These are phyloP conservation scores for Fusarium verrucosum DNA, from an alignment of 2,329 filamentous ascomycete genomes.

Conservation along the genomic window DNA sequence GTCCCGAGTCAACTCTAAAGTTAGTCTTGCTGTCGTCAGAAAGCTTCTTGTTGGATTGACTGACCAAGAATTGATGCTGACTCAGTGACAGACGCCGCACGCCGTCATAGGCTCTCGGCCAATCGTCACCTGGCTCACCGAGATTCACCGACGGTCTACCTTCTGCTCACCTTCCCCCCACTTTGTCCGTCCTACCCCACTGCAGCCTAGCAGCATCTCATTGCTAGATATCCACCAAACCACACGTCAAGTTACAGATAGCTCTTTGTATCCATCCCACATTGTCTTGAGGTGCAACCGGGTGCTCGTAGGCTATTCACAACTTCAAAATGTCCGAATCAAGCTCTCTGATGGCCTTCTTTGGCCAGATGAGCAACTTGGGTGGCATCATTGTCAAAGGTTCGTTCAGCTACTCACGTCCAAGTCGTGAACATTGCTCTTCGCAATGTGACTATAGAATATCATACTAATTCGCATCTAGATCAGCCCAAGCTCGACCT, in stretches of 20 bases:
- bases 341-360: constrained; percentile 52
- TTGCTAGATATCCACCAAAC: constrained; percentile 28
- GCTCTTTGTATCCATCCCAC: constrained; percentile 24
- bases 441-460: background rate
- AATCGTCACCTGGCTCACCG: constrained; percentile 2
- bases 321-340: constrained; percentile 51
- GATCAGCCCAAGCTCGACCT: constrained; percentile 89
- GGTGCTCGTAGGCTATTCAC: background rate
- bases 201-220: constrained; percentile 30
- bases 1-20: background rate
- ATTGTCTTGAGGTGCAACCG: constrained; percentile 4
- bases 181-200: constrained; percentile 15
- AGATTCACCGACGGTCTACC: background rate
- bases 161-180: constrained; percentile 10
- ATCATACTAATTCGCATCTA: constrained; percentile 49
- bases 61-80: background rate
- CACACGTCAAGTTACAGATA: constrained; percentile 35
- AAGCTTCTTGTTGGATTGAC: background rate
- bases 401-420: constrained; percentile 39
- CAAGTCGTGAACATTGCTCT: background rate
- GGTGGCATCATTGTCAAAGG: constrained; percentile 60
- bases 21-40: background rate
- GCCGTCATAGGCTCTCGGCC: background rate
- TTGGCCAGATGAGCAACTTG: constrained; percentile 57
- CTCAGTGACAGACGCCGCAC: background rate